phyloP scores from a whole-genome alignment of 2,329 filamentous ascomycete species.

The Phyllosticta capitalensis region DNA sequence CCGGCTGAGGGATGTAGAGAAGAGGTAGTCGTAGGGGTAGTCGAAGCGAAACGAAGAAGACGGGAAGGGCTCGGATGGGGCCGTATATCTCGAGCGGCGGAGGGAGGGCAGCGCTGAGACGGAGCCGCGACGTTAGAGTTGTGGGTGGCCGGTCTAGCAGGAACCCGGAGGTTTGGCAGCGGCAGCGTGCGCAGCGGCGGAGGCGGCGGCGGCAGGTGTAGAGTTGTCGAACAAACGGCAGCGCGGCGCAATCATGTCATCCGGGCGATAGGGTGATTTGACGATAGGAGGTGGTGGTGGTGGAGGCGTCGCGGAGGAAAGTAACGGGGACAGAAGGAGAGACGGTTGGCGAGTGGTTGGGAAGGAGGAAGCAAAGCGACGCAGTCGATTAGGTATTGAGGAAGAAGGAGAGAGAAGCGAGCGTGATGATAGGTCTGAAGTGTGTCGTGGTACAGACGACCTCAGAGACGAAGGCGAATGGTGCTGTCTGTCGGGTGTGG shows the following conservation, averaged over 20 bases:
- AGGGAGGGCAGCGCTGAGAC: neutral
- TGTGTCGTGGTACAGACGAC: neutral
- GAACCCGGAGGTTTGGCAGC: neutral
- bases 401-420: neutral
- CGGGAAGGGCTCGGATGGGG: neutral
- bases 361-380: neutral
- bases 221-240: neutral
- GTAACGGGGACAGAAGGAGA: neutral
- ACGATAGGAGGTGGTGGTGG: neutral
- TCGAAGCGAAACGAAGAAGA: constrained; percentile 8
- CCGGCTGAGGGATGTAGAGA: neutral
- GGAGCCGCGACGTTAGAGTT: neutral
- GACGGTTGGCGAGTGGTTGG: neutral
- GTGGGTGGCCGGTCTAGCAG: neutral
- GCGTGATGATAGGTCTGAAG: neutral
- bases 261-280: neutral
- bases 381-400: neutral
- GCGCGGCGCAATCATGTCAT: neutral
- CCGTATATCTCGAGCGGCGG: neutral
- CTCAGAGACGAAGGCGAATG: too few relatives aligned
- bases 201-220: too few relatives aligned
- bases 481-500: neutral
- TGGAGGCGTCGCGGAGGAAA: neutral
- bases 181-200: too few relatives aligned
- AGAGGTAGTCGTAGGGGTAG: too few relatives aligned